These are phyloP conservation scores for Tilletia caries DNA, from an alignment of 1,284 basidiomycete species.

Conservation along the genomic window DNA sequence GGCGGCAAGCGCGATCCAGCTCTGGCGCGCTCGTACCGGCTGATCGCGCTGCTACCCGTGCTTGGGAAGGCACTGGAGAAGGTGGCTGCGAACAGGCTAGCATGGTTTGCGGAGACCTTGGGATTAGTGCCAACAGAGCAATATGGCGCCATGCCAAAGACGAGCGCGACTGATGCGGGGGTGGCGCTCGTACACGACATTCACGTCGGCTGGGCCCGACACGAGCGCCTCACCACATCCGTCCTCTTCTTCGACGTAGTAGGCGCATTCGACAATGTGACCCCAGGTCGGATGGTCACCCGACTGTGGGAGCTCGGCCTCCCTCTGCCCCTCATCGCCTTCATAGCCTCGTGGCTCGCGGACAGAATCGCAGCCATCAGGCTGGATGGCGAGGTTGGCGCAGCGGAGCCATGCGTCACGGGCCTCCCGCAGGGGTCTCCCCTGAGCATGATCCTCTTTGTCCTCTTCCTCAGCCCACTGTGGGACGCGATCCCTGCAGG, in stretches of 20 bases:
- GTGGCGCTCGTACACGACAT: conserved; percentile 2
- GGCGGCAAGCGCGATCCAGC: conserved; percentile 1
- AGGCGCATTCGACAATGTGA: conserved; percentile 3
- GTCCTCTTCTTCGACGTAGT: conserved; percentile 7
- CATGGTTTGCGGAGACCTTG: background rate
- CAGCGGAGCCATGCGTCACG: background rate
- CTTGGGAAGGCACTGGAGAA: conserved; percentile 9
- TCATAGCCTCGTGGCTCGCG: background rate
- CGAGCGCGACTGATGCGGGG: background rate
- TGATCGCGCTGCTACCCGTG: background rate
- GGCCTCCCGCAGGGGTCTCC: conserved; percentile 12
- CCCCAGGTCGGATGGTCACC: background rate
- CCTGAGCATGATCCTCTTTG: conserved; percentile 1
- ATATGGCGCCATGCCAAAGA: background rate
- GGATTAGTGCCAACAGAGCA: background rate
- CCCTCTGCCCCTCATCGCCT: background rate
- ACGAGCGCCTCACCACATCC: background rate
- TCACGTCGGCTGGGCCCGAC: background rate
- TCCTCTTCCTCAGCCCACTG: background rate
- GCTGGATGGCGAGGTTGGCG: background rate
- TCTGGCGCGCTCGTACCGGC: background rate
- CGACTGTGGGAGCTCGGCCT: background rate
- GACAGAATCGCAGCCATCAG: background rate
- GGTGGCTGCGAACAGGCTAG: background rate
- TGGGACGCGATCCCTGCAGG: background rate